Evolutionary conservation across 2,329 filamentous ascomycete genomes (phyloP).

Genomic region (Xylaria polymorpha): DNA sequence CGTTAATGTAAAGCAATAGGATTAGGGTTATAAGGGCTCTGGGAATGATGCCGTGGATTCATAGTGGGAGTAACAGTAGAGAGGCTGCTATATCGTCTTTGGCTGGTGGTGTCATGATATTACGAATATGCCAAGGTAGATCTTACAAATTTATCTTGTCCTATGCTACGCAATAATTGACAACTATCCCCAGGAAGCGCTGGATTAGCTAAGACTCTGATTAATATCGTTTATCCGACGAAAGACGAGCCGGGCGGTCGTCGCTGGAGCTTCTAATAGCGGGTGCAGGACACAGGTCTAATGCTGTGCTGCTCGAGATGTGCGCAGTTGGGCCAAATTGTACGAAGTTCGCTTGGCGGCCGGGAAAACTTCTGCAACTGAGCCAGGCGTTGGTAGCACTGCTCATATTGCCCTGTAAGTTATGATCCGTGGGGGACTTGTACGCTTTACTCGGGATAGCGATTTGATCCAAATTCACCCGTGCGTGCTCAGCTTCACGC

Average conservation of each 20-base stretch:
- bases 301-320: constrained; percentile 19
- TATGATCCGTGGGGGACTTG: background rate
- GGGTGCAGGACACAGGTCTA: background rate
- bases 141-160: constrained; percentile 11
- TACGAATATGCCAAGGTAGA: constrained; percentile 21
- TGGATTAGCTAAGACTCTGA: background rate
- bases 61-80: background rate
- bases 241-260: background rate
- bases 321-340: background rate
- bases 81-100: background rate
- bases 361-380: background rate
- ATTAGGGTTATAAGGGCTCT: background rate
- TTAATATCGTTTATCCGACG: constrained; percentile 4
- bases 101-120: background rate
- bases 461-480: background rate
- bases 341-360: background rate
- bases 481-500: constrained; percentile 10
- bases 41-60: constrained; percentile 7
- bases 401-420: background rate
- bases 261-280: background rate
- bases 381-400: background rate
- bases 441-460: background rate
- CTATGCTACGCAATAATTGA: constrained; percentile 6
- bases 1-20: constrained; percentile 7
- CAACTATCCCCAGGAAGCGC: background rate